Evolutionary conservation across 78 protist species (phyloP).

Genomic region (Isochrysis galbana): DNA sequence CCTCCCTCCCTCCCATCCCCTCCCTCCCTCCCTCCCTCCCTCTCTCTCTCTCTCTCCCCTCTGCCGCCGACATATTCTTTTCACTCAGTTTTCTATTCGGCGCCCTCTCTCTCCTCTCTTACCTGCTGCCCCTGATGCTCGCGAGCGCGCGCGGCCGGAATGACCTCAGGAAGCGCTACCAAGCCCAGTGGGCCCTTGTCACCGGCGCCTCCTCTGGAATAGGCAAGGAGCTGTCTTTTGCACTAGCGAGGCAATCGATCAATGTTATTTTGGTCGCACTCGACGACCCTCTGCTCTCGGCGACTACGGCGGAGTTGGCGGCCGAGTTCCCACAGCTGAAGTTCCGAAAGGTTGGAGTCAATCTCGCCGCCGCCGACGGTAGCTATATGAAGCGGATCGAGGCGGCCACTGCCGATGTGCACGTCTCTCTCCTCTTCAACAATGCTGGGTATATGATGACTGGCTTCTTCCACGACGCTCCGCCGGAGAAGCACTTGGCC

Average conservation of each 20-base stretch:
- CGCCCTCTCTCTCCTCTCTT: not conserved
- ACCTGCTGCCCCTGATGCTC: not conserved
- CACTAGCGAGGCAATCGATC: slow-evolving; percentile 20
- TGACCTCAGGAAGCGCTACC: not conserved
- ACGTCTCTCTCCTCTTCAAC: slow-evolving; percentile 15
- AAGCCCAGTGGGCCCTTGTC: slow-evolving; percentile 43
- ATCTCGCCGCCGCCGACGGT: not conserved
- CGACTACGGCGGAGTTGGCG: not conserved
- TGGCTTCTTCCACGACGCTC: not conserved
- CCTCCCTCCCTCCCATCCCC: too few species aligned
- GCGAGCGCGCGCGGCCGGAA: too few species aligned
- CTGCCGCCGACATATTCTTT: too few species aligned
- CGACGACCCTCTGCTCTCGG: not conserved
- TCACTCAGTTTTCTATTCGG: too few species aligned
- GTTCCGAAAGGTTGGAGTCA: not conserved
- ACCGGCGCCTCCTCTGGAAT: slow-evolving; percentile 51
- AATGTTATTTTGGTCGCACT: slow-evolving; percentile 50
- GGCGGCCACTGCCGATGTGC: not conserved
- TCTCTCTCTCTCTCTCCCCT: too few species aligned
- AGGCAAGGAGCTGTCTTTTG: slow-evolving; percentile 35
- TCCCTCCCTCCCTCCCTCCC: too few species aligned
- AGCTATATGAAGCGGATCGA: not conserved
- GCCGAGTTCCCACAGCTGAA: not conserved
- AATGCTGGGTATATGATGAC: slow-evolving; percentile 29
- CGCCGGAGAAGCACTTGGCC: not conserved